phyloP scores from a whole-genome alignment of 257 asterid species.

The Solanum medicagineum region DNA sequence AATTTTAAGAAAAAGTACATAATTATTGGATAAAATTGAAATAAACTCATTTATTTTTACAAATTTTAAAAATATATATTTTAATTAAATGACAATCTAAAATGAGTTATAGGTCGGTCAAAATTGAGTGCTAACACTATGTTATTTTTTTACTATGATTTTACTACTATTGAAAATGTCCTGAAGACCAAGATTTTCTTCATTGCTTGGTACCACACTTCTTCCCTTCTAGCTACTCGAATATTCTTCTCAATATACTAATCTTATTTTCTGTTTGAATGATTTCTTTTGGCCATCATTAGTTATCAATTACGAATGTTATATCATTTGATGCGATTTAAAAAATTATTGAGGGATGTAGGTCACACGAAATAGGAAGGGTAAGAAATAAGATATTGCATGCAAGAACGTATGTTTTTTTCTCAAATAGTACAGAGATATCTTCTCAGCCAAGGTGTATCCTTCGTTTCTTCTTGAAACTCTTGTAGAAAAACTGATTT shows the following conservation, averaged over 20 bases:
- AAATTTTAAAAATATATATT: no score
- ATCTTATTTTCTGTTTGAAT: neutral
- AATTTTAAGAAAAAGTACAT: no score
- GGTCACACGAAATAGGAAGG: constrained; percentile 51
- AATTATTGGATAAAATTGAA: no score
- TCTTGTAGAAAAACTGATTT: no score
- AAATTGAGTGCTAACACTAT: neutral
- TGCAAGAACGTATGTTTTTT: constrained; percentile 16
- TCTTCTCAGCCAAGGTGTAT: no score
- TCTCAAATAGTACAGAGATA: no score
- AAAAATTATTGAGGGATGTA: constrained; percentile 2
- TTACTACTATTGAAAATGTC: constrained; percentile 53
- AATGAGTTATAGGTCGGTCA: no score
- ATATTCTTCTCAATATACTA: neutral
- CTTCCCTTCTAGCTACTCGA: neutral
- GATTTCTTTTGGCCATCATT: neutral
- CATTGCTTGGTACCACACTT: constrained; percentile 33
- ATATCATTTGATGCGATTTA: neutral
- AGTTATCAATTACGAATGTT: neutral
- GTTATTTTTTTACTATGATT: constrained; percentile 56
- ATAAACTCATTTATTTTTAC: no score
- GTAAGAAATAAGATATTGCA: constrained; percentile 67
- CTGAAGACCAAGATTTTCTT: constrained; percentile 66
- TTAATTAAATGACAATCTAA: no score
- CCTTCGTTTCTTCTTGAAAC: no score